A percentile compares a stretch with the other conserved stretches of the same genome.
Conservation (phyloP, 345 rosid species). For the Nasturtium officinale region DNA sequence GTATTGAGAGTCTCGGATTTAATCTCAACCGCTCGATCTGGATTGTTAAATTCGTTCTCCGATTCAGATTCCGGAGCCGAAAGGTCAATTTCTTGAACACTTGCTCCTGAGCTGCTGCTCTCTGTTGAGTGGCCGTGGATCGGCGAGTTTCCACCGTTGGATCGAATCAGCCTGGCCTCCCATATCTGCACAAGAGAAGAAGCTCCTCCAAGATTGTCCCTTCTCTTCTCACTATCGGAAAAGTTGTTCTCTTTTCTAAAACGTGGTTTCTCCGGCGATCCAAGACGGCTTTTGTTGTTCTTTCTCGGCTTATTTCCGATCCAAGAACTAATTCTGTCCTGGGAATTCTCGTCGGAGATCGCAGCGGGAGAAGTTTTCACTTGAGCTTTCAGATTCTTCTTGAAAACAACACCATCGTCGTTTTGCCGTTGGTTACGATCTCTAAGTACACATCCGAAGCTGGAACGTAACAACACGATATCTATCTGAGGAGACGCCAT, state of each 20-base stretch:
- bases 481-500: slow-evolving; percentile 75
- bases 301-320: slow-evolving; percentile 13
- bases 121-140: slow-evolving; percentile 8
- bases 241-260: not conserved
- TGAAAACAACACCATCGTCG: slow-evolving; percentile 40
- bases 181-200: slow-evolving; percentile 96
- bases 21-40: slow-evolving; percentile 26
- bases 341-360: slow-evolving; percentile 41
- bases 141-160: slow-evolving; percentile 39
- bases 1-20: slow-evolving; percentile 20
- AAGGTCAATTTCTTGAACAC: slow-evolving; percentile 11
- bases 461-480: slow-evolving; percentile 54
- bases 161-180: slow-evolving; percentile 71
- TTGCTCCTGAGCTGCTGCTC: slow-evolving; percentile 7
- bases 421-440: slow-evolving; percentile 49
- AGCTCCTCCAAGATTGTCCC: slow-evolving; percentile 50
- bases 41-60: slow-evolving; percentile 41
- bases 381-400: slow-evolving; percentile 54
- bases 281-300: slow-evolving; percentile 27
- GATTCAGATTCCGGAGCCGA: slow-evolving; percentile 28
- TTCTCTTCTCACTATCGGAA: slow-evolving; percentile 21
- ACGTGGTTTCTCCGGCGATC: slow-evolving; percentile 33
- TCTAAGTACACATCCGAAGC: slow-evolving; percentile 61
- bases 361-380: slow-evolving; percentile 35
- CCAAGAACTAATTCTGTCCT: slow-evolving; percentile 21